A percentile compares a stretch with the other conserved stretches of the same genome.
These are phyloP conservation scores for Magnaporthiopsis rhizophila DNA, from an alignment of 2,329 filamentous ascomycete genomes.

Conservation along the genomic window DNA sequence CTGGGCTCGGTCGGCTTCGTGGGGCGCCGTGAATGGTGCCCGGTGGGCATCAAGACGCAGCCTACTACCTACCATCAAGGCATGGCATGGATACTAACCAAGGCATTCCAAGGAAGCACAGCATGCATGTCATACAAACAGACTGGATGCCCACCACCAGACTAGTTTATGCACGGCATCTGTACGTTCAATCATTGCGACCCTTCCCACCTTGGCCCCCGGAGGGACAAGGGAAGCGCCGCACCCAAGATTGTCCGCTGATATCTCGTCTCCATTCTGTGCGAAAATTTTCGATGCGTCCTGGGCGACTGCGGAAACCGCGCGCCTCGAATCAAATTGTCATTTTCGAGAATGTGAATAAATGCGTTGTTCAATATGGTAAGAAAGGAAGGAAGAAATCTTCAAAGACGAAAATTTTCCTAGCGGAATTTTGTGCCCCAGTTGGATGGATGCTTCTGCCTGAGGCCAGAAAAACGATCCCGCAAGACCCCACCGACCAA, in stretches of 20 bases:
- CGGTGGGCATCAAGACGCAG: background rate
- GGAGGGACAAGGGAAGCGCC: conserved; percentile 31
- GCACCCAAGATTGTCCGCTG: conserved; percentile 45
- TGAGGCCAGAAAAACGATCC: background rate
- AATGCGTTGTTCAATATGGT: conserved; percentile 38
- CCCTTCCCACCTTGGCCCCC: conserved; percentile 31
- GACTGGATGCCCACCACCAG: background rate
- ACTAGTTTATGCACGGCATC: conserved; percentile 10
- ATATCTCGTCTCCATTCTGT: conserved; percentile 38
- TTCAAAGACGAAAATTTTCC: conserved; percentile 10
- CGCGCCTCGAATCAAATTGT: conserved; percentile 31
- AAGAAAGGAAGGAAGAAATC: conserved; percentile 22
- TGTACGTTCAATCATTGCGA: conserved; percentile 46
- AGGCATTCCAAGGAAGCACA: background rate
- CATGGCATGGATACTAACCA: background rate
- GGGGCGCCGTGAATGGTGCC: too few species aligned
- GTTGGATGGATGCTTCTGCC: conserved; percentile 1
- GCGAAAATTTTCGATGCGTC: conserved; percentile 35
- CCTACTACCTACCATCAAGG: background rate
- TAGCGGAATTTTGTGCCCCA: conserved; percentile 10
- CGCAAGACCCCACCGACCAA: background rate
- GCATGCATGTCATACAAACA: background rate
- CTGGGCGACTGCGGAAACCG: conserved; percentile 22
- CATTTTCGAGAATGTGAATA: conserved; percentile 37
- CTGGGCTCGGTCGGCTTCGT: background rate